A percentile compares a stretch with the other conserved stretches of the same genome.
These are phyloP conservation scores for Brachypodium distachyon DNA, from an alignment of 202 grass and related monocot genomes.

Conservation along the genomic window DNA sequence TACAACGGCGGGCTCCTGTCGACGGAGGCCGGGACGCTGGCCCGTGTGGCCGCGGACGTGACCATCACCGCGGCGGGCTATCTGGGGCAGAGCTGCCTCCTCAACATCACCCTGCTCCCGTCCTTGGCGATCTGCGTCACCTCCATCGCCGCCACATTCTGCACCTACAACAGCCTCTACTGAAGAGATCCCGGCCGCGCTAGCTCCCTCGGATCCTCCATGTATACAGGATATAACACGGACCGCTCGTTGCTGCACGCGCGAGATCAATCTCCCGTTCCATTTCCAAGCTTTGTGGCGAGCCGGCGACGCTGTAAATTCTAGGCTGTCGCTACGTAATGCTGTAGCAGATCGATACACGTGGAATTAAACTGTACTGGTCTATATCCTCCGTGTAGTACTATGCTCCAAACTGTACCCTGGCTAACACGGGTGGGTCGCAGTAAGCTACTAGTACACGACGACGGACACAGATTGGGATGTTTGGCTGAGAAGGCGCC, in stretches of 20 bases:
- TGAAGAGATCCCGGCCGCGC: too few species aligned
- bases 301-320: constrained; percentile 22
- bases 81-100: constrained; percentile 50
- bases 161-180: constrained; percentile 74
- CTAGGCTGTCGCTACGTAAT: background rate
- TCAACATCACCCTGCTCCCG: constrained; percentile 69
- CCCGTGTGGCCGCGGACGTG: constrained; percentile 67
- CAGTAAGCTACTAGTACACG: too few species aligned
- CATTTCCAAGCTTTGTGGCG: background rate
- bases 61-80: constrained; percentile 71
- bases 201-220: background rate
- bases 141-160: constrained; percentile 56
- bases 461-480: background rate
- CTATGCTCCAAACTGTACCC: background rate
- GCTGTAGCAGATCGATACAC: background rate
- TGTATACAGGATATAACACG: background rate
- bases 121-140: constrained; percentile 57
- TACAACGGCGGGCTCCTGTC: constrained; percentile 88
- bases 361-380: constrained; percentile 5
- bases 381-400: background rate
- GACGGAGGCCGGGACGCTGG: constrained; percentile 87
- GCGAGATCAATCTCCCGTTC: background rate
- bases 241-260: background rate
- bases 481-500: background rate
- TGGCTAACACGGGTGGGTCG: background rate